These are phyloP conservation scores for Scheffersomyces cryptocercus DNA, from an alignment of 1,139 yeast species.

Conservation along the genomic window DNA sequence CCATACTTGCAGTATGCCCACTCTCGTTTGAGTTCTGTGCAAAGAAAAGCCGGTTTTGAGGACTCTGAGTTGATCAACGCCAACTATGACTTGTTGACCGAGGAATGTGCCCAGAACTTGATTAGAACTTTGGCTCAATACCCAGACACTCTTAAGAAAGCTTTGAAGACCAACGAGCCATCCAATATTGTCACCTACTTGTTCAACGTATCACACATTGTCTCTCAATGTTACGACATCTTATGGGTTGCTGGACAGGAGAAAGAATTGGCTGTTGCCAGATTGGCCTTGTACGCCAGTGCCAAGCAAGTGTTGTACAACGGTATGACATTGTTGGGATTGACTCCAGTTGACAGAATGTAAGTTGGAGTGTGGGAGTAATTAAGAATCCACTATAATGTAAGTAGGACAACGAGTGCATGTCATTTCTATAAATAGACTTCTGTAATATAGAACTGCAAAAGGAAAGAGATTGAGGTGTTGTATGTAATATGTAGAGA, in stretches of 20 bases:
- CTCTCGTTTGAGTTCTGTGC: constrained; percentile 93
- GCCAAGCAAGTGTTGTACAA: constrained; percentile 89
- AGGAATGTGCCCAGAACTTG: constrained; percentile 72
- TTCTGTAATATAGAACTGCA: no score
- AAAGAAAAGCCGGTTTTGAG: constrained; percentile 70
- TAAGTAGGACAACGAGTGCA: no score
- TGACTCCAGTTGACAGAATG: constrained; percentile 99
- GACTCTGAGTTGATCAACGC: constrained; percentile 55
- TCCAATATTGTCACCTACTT: constrained; percentile 92
- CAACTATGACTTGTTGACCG: constrained; percentile 69
- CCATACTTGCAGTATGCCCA: constrained; percentile 99
- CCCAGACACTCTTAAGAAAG: constrained; percentile 87
- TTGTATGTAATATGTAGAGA: no score
- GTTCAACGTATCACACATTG: constrained; percentile 89
- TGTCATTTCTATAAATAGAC: no score
- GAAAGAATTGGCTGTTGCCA: constrained; percentile 81
- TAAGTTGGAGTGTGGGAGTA: constrained; percentile 26
- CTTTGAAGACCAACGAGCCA: constrained; percentile 86
- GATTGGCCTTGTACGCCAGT: constrained; percentile 88
- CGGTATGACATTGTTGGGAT: constrained; percentile 88
- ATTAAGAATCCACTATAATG: no score
- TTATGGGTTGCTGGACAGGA: constrained; percentile 98
- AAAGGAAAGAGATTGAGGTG: no score
- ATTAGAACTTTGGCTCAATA: constrained; percentile 83
- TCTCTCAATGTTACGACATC: constrained; percentile 91